Conservation (phyloP, 257 asterid genomes). For the Orobanche coerulescens region DNA sequence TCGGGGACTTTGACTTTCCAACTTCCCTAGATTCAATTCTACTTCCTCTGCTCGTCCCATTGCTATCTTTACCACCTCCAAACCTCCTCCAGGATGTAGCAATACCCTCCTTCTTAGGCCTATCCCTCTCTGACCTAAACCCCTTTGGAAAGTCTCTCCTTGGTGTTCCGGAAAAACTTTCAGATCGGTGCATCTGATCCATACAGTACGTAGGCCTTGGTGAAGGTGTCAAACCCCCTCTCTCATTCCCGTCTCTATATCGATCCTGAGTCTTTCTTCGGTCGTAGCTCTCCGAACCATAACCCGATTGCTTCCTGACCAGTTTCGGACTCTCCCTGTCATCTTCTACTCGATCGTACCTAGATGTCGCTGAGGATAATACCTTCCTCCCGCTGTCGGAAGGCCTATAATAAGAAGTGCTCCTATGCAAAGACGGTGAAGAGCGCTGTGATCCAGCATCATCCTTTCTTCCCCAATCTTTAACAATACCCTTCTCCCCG, state of each 20-base stretch:
- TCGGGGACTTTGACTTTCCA: constrained; percentile 61
- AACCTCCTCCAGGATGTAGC: constrained; percentile 84
- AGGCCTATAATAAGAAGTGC: constrained; percentile 64
- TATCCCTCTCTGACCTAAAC: constrained; percentile 89
- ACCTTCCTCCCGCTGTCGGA: constrained; percentile 70
- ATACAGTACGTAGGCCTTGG: constrained; percentile 59
- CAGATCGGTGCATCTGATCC: constrained; percentile 71
- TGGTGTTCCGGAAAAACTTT: constrained; percentile 77
- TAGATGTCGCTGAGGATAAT: constrained; percentile 54
- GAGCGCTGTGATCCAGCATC: constrained; percentile 55
- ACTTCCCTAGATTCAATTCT: constrained; percentile 48
- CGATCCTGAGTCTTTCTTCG: constrained; percentile 72
- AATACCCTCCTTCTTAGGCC: constrained; percentile 76
- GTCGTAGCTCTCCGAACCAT: constrained; percentile 59
- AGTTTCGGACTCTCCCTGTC: constrained; percentile 69
- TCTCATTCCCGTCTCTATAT: constrained; percentile 56
- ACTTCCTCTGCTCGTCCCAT: constrained; percentile 50
- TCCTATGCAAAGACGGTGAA: constrained; percentile 54
- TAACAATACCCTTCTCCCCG: constrained; percentile 59
- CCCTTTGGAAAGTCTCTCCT: constrained; percentile 93
- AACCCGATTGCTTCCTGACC: constrained; percentile 56
- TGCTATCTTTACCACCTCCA: constrained; percentile 61
- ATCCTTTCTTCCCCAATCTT: constrained; percentile 84
- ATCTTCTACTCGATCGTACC: constrained; percentile 73
- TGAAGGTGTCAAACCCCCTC: constrained; percentile 59